phyloP scores from a whole-genome alignment of 192 early-diverging fungal genomes.

The Coemansia sp. region DNA sequence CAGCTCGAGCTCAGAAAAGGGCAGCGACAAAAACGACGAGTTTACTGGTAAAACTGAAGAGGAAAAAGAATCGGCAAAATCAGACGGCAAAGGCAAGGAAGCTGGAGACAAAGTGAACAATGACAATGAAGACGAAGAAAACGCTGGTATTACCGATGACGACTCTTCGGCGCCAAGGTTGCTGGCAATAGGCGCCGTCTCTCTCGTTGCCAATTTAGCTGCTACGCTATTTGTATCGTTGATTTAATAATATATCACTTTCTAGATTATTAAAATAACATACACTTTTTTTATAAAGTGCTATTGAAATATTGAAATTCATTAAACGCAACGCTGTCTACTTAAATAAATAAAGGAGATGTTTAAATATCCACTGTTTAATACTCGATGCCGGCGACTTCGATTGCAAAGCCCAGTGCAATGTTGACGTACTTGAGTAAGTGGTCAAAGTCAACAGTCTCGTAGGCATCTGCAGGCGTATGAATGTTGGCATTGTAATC shows the following conservation, averaged over 20 bases:
- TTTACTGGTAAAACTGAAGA: background rate
- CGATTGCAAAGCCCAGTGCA: constrained; percentile 75
- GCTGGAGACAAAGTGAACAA: background rate
- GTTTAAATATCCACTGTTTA: background rate
- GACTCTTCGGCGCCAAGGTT: background rate
- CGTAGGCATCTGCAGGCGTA: constrained; percentile 65
- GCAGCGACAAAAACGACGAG: background rate
- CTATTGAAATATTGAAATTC: background rate
- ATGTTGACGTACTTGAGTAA: constrained; percentile 77
- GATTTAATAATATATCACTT: background rate
- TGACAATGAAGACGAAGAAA: background rate
- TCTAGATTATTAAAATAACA: background rate
- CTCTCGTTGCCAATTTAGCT: background rate
- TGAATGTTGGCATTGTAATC: constrained; percentile 77
- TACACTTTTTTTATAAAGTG: background rate
- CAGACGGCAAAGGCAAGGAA: background rate
- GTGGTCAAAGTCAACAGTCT: constrained; percentile 62
- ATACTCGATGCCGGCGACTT: constrained; percentile 51
- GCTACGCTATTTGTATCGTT: background rate
- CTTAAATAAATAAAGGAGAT: background rate
- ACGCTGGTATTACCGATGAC: background rate
- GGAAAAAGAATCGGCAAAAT: background rate
- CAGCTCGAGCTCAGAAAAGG: background rate
- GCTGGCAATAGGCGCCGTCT: background rate
- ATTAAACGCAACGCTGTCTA: background rate